These are phyloP conservation scores for Phalaenopsis equestris DNA, from an alignment of 106 monocot species.

Conservation along the genomic window DNA sequence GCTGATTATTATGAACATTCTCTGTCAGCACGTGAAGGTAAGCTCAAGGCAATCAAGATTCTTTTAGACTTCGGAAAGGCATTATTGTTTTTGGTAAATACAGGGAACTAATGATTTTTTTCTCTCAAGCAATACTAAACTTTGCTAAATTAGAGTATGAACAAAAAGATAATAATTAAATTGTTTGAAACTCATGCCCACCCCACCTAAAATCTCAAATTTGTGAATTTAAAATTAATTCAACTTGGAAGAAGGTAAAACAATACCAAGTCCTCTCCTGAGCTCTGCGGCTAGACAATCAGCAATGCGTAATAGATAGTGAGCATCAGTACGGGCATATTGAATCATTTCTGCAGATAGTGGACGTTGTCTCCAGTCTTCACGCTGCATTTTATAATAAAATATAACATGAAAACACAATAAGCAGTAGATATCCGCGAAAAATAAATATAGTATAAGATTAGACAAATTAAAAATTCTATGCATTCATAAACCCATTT, in stretches of 20 bases:
- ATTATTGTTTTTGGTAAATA: not conserved
- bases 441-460: not conserved
- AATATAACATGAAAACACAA: not conserved
- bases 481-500: not conserved
- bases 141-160: not conserved
- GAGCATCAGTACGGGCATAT: constrained; percentile 88
- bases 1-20: no score
- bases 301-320: constrained; percentile 82
- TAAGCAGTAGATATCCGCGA: not conserved
- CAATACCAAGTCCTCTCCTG: constrained; percentile 46
- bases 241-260: not conserved
- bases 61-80: not conserved
- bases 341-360: constrained; percentile 65
- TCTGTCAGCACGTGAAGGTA: no score
- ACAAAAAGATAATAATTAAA: no score
- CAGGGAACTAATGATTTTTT: not conserved
- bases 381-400: constrained; percentile 43
- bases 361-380: constrained; percentile 91
- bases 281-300: constrained; percentile 64
- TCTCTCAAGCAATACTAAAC: not conserved
- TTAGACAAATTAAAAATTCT: not conserved
- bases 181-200: not conserved
- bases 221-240: not conserved
- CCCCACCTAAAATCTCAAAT: not conserved
- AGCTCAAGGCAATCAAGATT: no score